phyloP scores from a whole-genome alignment of 331 rosid species.

The Cydonia oblonga region DNA sequence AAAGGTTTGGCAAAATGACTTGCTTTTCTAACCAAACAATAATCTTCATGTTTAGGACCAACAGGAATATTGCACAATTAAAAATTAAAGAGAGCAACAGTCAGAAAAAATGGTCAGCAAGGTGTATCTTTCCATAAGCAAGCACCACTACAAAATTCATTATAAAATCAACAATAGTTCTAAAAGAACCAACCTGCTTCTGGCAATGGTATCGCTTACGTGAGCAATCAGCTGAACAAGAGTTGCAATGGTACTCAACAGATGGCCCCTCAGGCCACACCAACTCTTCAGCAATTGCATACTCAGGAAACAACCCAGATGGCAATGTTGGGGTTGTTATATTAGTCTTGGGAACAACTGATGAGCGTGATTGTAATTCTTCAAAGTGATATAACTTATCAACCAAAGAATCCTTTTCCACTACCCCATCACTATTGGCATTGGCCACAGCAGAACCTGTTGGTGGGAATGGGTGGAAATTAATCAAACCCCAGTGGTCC shows the following conservation, averaged over 20 bases:
- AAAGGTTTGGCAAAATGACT: not conserved
- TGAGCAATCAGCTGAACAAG: constrained; percentile 91
- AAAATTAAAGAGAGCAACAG: not conserved
- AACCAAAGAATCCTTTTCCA: constrained; percentile 40
- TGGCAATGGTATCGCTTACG: constrained; percentile 98
- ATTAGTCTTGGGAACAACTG: constrained; percentile 44
- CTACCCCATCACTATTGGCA: constrained; percentile 27
- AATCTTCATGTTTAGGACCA: not conserved
- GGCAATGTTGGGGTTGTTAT: constrained; percentile 31
- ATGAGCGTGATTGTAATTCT: constrained; percentile 33
- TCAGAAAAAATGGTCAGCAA: not conserved
- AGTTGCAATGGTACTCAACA: constrained; percentile 94
- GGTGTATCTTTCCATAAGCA: not conserved
- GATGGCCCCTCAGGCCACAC: constrained; percentile 70
- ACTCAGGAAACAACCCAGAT: constrained; percentile 70
- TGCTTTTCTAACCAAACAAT: not conserved
- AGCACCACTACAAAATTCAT: not conserved
- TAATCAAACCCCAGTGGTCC: constrained; percentile 89
- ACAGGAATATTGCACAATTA: too few relatives aligned
- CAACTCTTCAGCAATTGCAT: constrained; percentile 62
- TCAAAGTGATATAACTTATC: constrained; percentile 73
- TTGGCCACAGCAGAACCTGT: constrained; percentile 26
- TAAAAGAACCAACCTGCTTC: constrained; percentile 62
- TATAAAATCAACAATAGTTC: not conserved
- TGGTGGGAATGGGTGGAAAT: constrained; percentile 71